Conservation (phyloP, 1,284 basidiomycete species). For the Athelia psychrophila region DNA sequence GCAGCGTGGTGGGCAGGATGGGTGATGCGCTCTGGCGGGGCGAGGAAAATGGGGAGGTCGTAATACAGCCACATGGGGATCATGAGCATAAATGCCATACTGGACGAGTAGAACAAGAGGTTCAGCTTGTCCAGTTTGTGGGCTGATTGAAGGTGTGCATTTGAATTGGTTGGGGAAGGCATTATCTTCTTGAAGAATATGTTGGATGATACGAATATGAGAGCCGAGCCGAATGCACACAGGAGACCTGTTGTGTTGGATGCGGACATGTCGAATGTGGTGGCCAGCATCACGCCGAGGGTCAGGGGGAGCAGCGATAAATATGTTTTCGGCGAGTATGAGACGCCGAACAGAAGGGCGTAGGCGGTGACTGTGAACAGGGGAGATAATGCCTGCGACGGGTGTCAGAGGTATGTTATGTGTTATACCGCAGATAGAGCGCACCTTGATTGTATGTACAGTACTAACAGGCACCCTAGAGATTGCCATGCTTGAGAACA, state of each 20-base stretch:
- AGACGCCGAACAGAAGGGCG: constrained; percentile 88
- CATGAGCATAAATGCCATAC: constrained; percentile 93
- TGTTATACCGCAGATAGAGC: constrained; percentile 14
- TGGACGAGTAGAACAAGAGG: constrained; percentile 92
- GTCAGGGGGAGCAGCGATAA: constrained; percentile 93
- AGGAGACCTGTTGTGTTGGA: constrained; percentile 83
- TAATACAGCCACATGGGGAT: constrained; percentile 90
- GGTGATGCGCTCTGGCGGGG: constrained; percentile 37
- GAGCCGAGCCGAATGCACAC: constrained; percentile 91
- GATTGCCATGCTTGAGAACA: constrained; percentile 96
- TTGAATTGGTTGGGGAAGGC: constrained; percentile 57
- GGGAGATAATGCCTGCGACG: constrained; percentile 86
- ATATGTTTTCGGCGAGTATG: constrained; percentile 91
- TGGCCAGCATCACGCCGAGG: constrained; percentile 95
- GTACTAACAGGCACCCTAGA: constrained; percentile 96
- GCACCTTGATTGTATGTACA: constrained; percentile 97
- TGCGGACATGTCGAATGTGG: constrained; percentile 87
- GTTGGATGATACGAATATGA: constrained; percentile 97
- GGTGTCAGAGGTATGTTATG: constrained; percentile 8
- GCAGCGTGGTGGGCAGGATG: constrained; percentile 48
- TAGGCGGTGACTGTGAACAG: constrained; percentile 97
- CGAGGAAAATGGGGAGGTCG: constrained; percentile 71
- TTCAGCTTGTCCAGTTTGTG: constrained; percentile 97
- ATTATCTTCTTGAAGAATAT: constrained; percentile 99
- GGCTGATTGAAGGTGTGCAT: constrained; percentile 38